Base-by-base conservation (phyloP, 192 early-diverging fungal species). In the Martensiomyces pterosporus region DNA sequence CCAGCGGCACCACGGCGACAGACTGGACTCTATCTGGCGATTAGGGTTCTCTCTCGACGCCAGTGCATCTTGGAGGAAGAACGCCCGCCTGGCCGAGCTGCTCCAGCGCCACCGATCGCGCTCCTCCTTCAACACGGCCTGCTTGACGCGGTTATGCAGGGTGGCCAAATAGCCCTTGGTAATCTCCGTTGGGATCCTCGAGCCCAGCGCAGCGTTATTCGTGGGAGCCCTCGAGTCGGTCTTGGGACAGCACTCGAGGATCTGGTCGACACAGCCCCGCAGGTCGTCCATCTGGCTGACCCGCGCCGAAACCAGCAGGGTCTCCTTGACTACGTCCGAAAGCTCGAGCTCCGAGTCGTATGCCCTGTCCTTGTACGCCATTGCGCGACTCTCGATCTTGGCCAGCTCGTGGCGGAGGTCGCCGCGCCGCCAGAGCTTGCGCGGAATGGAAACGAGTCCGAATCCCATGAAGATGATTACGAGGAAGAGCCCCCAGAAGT, bases 401-500 rank as follows among this genome's bases (percentile, higher is more conserved):
- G 76, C 57, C 17, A 94, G 69, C 21, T 81, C 78, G 32, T 79
- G 79, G 16, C 41, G 56, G 19, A 79, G 66, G 52, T 85, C 77
- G 9, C 89, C 84, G 9, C 73, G 65, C 49, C 80, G 83, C 92
- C 93, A 98, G 34, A 94, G 72, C 49, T 76, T 65, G 37, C 93
- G 80, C 16, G 94, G 94, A 26, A 98, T 76, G 24, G 90, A 84
- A 0, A 98, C 91, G 40, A 96, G 71, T 0, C 94, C 94, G 64
- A 93, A 92, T 15, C 93, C 90, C 83, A 98, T 85, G 60, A 96
- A 87, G 2, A 90, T 77, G 39, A 91, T 87, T 22, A 89, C 81
- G 14, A 94, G 81, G 18, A 92, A 62, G 24, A 98, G 76, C 33
- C 94, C 94, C 86, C 88, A 98, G 49, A 89, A 92, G 70, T 98